These are phyloP conservation scores for Aureobasidium sp. DNA, from an alignment of 2,329 filamentous ascomycete genomes.

Conservation along the genomic window DNA sequence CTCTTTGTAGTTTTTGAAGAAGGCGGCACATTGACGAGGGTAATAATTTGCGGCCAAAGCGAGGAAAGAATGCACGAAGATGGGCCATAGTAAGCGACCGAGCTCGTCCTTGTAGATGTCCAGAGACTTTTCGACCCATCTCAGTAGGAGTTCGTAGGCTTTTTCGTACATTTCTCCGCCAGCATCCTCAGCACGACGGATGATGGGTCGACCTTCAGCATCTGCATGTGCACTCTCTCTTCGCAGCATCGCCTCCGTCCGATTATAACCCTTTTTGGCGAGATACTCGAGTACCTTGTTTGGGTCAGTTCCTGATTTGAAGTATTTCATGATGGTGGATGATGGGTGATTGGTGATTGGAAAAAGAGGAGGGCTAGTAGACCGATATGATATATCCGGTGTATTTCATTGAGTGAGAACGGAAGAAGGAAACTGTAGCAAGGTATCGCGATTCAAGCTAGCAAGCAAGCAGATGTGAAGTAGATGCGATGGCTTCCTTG, in stretches of 20 bases:
- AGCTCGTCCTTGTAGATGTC: conserved; percentile 96
- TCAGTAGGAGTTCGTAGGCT: conserved; percentile 47
- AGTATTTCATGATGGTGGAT: background rate
- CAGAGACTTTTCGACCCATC: conserved; percentile 85
- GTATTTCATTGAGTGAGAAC: background rate
- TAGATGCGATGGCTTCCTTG: background rate
- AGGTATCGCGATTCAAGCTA: background rate
- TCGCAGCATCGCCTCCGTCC: conserved; percentile 86
- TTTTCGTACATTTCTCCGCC: conserved; percentile 71
- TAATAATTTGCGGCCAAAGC: conserved; percentile 69
- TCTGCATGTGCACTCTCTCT: conserved; percentile 83
- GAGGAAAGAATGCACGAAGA: conserved; percentile 90
- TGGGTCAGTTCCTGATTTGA: conserved; percentile 17
- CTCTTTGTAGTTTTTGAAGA: conserved; percentile 62
- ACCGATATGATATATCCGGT: background rate
- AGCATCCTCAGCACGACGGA: conserved; percentile 55
- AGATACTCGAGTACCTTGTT: conserved; percentile 83
- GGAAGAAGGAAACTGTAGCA: background rate
- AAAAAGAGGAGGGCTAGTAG: background rate
- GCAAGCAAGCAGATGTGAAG: background rate
- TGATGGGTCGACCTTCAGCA: conserved; percentile 69
- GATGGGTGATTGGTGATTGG: background rate
- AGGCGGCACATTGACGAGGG: conserved; percentile 62
- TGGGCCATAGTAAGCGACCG: conserved; percentile 79
- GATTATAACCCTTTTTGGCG: conserved; percentile 87